Base-by-base conservation (phyloP, 352 stramenopile genomes). In the Phytopythium cucurbitacearum region DNA sequence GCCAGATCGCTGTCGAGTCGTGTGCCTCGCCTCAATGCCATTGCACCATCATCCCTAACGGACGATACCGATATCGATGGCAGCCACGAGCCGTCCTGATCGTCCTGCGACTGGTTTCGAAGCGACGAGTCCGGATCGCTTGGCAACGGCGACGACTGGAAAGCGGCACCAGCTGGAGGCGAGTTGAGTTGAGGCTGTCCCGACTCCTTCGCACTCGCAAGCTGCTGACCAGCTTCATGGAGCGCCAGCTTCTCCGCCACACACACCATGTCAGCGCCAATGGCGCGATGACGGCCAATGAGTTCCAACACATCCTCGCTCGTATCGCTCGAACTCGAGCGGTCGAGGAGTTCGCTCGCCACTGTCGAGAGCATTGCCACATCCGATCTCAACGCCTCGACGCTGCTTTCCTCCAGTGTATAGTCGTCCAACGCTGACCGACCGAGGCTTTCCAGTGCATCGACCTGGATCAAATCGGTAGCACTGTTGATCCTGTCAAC, bases 141-240 rank as follows among this genome's bases (percentile, higher is more conserved):
- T 7, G 40, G 37, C 35, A 34, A 44, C 5, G 34, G 3, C 16
- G 28, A 10, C 7, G 38, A 36, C 21, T 40, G 10, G 2, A 10
- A 11, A 7, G 45, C 38, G 35, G 44, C 49, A 59, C 0, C 9
- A 5, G 34, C 12, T 33, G 38, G 0, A 32, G 4, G 10, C 1
- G 13, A 55, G 38, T 40, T 7, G 12, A 47, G 37, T 7, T 55
- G 49, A 5, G 40, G 34, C 16, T 56, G n/a, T 53, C 48, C 39
- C 40, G 44, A n/a, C 13, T 28, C 45, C 38, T 11, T 47, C 48
- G 7, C 38, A 38, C 6, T 28, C 21, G 21, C 21, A 28, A 78
- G 56, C 47, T 83, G 75, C 32, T 44, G 59, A 3, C 67, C 67
- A 10, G 72, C 75, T 39, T 52, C 76, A 46, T 86, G 75, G 1